Evolutionary conservation across 225 moss, liverwort and hornwort genomes (phyloP), one percentile per base, ranked within the genome.

Genomic region (Ulota crispa): DNA sequence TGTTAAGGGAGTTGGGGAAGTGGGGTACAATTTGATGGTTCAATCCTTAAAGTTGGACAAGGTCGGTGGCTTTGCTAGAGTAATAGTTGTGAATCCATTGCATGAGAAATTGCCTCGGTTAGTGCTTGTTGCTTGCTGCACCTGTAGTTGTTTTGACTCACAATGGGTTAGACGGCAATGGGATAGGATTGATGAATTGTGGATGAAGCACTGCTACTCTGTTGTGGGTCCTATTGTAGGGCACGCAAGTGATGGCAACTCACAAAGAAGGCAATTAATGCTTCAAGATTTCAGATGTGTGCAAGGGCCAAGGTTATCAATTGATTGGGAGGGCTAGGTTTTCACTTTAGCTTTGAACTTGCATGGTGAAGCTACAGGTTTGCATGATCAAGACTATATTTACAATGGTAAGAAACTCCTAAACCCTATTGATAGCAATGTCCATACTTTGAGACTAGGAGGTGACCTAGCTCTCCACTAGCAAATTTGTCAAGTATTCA

Each of bases 1-100:
- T 0, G 1, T 2, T 4, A n/a, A n/a, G n/a, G n/a, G n/a, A n/a
- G 2, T 26, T 0, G 45, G 8, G 27, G 5, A 16, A 4, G 27
- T 0, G 0, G 45, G 18, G 0, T 69, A 69, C 2, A 69, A 28
- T 0, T 15, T 27, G 1, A 0, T 69, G 0, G 8, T 45, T 0
- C 18, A 45, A 0, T 69, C 16, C 1, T 69, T 45, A 9, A 18
- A 0, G 6, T 0, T 18, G 0, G 45, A 45, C 0, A 26, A 27
- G 16, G 18, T 26, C 1, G 18, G 8, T 0, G 45, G 45, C 0
- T 70, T 70, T 28, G 18, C 63, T 0, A 76, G 31, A 31, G 21
- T 76, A 0, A 76, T 64, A 47, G 23, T 64, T 3, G 47, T 45
- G 0, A 64, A 32, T 2, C 16, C 47, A 0, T 28, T 64, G 2